Base-by-base conservation (phyloP, 2,329 filamentous ascomycete species). In the Monilinia fructigena region DNA sequence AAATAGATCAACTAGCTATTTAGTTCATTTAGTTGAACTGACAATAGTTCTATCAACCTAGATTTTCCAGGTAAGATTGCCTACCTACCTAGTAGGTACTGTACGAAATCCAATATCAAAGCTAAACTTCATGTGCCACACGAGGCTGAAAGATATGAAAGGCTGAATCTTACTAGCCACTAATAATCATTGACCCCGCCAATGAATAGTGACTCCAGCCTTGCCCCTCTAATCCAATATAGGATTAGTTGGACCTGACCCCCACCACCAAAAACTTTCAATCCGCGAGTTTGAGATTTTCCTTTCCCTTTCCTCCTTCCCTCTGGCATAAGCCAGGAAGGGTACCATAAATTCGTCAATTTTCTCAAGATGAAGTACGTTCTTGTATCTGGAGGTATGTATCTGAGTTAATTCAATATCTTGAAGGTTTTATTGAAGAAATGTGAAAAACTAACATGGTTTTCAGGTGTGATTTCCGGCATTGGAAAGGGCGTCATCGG, bases 331-430 rank as follows among this genome's bases (percentile, higher is more conserved):
- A 69, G 71, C 72, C 69, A 72, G 69, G 62, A 69, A 63, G 67
- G 72, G 73, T 70, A 72, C 68, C 71, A 68, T 63, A 69, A 68
- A 63, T 68, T 69, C 55, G 26, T 38, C 18, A 65, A 52, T 20
- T n/a, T 48, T 60, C 7, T 60, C 74, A 86, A 80, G 75, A 93
- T 92, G 89, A 91, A 92, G 82, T 92, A 92, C 83, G 88, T 93
- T 79, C 82, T 92, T 72, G 89, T 92, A 72, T 91, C 89, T 73
- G 90, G 90, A 83, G 90, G 89, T 90, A 67, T 23, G 67, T 69
- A 53, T 59, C 14, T 53, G 23, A 53, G 26, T 60, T 20, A n/a
- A 6, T 12, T 26, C 1, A 6, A 26, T 38, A 60, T 48, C n/a
- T n/a, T 12, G 11, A 16, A 3, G 40, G n/a, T 52, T 11, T 55